A percentile compares a stretch with the other conserved stretches of the same genome.
Evolutionary conservation across 139 green algal genomes (phyloP).

Genomic region (Penium margaritaceum): DNA sequence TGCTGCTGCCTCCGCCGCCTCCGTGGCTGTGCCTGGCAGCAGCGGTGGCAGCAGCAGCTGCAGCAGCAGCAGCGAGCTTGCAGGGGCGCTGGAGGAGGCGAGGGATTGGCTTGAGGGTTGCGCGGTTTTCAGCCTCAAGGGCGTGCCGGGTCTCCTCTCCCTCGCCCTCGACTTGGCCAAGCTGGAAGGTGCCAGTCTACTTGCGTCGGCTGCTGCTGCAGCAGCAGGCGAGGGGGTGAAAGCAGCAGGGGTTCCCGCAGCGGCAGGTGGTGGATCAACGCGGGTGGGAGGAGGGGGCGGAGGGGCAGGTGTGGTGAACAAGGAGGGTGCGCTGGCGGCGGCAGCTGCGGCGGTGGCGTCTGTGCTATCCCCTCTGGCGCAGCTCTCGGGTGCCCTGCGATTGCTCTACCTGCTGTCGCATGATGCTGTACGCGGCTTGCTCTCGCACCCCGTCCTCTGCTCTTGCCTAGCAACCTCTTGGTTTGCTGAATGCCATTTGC

Average conservation of each 20-base stretch:
- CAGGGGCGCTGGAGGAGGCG: neutral
- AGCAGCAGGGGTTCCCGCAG: neutral
- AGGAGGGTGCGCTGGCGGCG: conserved; percentile 3
- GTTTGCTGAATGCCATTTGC: no score
- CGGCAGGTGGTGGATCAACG: neutral
- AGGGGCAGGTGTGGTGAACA: neutral
- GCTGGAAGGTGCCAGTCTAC: neutral
- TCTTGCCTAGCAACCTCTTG: no score
- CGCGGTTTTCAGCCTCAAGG: neutral
- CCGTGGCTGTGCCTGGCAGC: no score
- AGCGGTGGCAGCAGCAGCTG: no score
- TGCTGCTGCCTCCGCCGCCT: neutral
- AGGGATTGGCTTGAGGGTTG: conserved; percentile 1
- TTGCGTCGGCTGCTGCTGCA: neutral
- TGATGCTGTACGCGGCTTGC: no score
- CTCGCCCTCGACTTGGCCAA: neutral
- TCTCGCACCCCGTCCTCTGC: no score
- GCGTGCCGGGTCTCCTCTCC: neutral
- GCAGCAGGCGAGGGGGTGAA: neutral
- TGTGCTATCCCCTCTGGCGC: neutral
- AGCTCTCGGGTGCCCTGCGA: neutral
- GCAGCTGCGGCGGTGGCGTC: neutral
- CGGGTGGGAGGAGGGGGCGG: neutral
- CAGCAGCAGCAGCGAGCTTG: neutral
- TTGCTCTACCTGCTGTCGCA: neutral